phyloP scores from a whole-genome alignment of 2,329 filamentous ascomycete species.

The Ophiognomonia clavigignenti-juglandacearum region DNA sequence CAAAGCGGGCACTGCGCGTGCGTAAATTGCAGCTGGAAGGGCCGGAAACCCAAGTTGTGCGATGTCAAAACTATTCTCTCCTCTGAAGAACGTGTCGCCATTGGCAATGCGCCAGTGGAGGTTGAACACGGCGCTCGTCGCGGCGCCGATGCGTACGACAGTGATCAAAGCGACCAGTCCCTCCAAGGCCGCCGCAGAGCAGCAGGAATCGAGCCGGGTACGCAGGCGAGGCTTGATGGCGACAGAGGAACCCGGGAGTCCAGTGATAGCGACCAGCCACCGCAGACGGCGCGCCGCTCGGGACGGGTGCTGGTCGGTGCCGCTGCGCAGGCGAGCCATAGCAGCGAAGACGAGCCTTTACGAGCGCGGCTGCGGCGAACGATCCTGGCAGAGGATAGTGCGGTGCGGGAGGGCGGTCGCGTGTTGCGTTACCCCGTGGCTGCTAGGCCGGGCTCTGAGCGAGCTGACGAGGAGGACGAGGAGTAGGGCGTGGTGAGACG shows the following conservation, averaged over 20 bases:
- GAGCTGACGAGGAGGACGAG: not conserved
- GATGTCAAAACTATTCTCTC: not conserved
- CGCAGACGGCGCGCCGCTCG: not conserved
- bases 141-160: not conserved
- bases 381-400: not conserved
- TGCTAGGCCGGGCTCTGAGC: too few species aligned
- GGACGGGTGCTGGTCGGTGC: not conserved
- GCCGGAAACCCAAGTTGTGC: not conserved
- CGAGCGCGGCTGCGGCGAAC: not conserved
- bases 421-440: too few species aligned
- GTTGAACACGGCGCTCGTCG: too few species aligned
- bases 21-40: slow-evolving; percentile 3
- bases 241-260: too few species aligned
- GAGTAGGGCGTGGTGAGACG: not conserved
- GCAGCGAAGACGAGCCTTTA: not conserved
- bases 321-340: not conserved
- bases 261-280: not conserved
- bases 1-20: slow-evolving; percentile 1
- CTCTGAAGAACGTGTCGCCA: too few species aligned
- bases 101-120: too few species aligned
- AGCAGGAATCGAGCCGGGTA: too few species aligned
- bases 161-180: too few species aligned
- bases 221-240: too few species aligned
- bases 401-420: not conserved
- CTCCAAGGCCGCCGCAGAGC: too few species aligned